Conservation (phyloP, 331 rosid species). For the Telfairia occidentalis region DNA sequence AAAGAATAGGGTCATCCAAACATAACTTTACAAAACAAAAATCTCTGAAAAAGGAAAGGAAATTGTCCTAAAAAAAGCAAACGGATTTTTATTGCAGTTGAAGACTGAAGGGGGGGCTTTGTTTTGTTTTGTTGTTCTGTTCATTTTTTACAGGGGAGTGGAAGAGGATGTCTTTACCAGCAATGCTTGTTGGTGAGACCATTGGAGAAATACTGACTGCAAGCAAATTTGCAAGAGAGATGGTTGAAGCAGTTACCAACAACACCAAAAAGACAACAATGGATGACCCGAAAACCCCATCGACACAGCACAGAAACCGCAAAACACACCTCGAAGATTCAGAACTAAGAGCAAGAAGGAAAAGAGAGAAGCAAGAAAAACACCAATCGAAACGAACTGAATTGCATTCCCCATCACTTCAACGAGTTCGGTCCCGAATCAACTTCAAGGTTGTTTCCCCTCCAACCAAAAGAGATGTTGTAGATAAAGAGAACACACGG, state of each 20-base stretch:
- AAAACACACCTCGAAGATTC: slow-evolving; percentile 41
- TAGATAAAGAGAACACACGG: slow-evolving; percentile 34
- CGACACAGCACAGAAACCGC: slow-evolving; percentile 28
- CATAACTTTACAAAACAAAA: too few species aligned
- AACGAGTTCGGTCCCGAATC: slow-evolving; percentile 60
- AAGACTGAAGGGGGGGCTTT: not conserved
- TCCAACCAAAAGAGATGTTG: slow-evolving; percentile 41
- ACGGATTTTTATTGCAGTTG: not conserved
- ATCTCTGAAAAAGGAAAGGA: not conserved
- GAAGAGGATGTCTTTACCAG: slow-evolving; percentile 69
- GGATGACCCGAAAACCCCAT: slow-evolving; percentile 73
- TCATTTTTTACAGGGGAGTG: slow-evolving; percentile 42
- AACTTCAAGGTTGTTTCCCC: slow-evolving; percentile 71
- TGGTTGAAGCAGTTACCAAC: slow-evolving; percentile 32
- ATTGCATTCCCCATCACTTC: slow-evolving; percentile 37
- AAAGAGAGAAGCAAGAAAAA: slow-evolving; percentile 62
- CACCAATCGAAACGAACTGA: slow-evolving; percentile 18
- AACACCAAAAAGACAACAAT: slow-evolving; percentile 19
- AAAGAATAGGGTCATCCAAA: not conserved
- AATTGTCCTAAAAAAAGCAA: not conserved
- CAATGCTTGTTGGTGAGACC: slow-evolving; percentile 82
- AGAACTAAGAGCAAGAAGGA: slow-evolving; percentile 54
- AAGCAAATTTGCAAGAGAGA: slow-evolving; percentile 64
- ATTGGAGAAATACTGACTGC: slow-evolving; percentile 68
- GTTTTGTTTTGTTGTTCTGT: not conserved